Evolutionary conservation across 2,329 filamentous ascomycete species (phyloP).

Genomic region (Pseudopyricularia javanii): DNA sequence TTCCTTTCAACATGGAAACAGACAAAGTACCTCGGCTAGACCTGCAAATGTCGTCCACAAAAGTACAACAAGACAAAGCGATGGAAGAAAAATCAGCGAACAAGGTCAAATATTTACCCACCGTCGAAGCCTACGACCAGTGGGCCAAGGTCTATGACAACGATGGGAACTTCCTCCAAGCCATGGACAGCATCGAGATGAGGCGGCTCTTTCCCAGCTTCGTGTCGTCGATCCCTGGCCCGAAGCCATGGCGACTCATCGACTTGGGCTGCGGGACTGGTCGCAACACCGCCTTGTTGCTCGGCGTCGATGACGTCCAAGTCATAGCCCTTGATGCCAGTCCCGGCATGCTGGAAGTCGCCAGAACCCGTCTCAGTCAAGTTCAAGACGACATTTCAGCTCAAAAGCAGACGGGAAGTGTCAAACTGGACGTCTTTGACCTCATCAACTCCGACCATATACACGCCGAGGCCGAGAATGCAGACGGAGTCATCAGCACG

Average conservation of each 20-base stretch:
- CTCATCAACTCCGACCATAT: background rate
- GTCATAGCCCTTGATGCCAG: background rate
- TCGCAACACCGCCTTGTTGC: background rate
- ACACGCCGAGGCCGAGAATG: background rate
- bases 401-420: background rate
- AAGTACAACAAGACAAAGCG: background rate
- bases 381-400: background rate
- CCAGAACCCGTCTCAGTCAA: background rate
- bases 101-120: background rate
- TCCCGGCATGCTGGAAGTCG: background rate
- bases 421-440: background rate
- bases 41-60: background rate
- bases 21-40: background rate
- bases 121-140: background rate
- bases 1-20: background rate
- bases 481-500: background rate
- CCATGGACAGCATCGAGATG: background rate
- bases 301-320: background rate
- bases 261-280: background rate
- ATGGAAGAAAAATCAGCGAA: background rate
- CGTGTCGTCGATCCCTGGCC: background rate
- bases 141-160: background rate
- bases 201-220: background rate
- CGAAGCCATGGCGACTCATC: background rate
- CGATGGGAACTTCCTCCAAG: background rate